Evolutionary conservation across 352 stramenopile genomes (phyloP), one percentile per base, ranked within the genome.

Genomic region (Saprolegnia diclina): DNA sequence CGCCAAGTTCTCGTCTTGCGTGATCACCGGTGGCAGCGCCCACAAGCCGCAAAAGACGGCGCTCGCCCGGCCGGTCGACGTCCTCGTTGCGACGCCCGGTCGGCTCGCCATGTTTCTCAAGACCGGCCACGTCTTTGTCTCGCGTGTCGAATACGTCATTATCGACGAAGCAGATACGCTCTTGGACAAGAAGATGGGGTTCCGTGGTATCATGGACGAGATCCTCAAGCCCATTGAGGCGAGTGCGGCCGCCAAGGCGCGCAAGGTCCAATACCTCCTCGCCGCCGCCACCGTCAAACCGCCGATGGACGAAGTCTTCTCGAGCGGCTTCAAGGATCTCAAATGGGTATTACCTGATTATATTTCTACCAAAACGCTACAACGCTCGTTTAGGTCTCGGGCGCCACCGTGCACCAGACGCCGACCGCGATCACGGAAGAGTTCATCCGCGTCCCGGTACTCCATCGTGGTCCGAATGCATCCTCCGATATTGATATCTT

Each of bases 131-230:
- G 81, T 94, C 61, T 91, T 83, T 26, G 72, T 94, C n/a, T 92
- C 84, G n/a, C 78, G 76, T 4, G 76, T 92, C 45, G 67, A 79
- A 40, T 90, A 81, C 4, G 57, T 92, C 53, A 79, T 92, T 42
- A 59, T 91, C 7, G 86, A 94, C 64, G 86, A 94, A 65, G 86
- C 86, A 9, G 86, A 94, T 52, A 92, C 82, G 61, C 59, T 94
- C 1, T 79, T 94, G 21, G 85, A 92, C 64, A 81, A 80, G 48
- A 92, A 91, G 61, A 91, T 91, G 82, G 86, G 86, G 9, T 94
- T 94, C 65, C 77, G 79, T 3, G 80, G 73, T 24, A 82, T 91
- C 65, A 71, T 94, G 18, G 85, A 94, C 63, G 81, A 77, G 9
- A 81, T 94, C 21, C 72, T 94, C 16, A 73, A 62, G 0, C 76